Percentiles rank a stretch among this genome's conserved stretches.
Evolutionary conservation across 2,329 filamentous ascomycete species (phyloP).

Genomic region (Thelonectria blattea): DNA sequence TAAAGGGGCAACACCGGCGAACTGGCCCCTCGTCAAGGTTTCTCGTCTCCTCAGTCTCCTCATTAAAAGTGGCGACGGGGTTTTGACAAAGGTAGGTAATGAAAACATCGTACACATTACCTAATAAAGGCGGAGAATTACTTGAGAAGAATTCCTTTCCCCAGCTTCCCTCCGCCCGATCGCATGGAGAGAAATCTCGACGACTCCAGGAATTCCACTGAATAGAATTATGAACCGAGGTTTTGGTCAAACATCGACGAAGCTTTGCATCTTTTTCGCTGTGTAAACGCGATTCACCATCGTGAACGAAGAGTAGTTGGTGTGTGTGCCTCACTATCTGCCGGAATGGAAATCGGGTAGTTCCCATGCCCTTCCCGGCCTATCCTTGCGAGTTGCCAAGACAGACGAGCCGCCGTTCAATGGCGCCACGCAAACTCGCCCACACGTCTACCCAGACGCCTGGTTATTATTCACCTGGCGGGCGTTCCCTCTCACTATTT

Average conservation of each 20-base stretch:
- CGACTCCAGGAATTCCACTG: slow-evolving; percentile 1
- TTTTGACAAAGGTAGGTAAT: slow-evolving; percentile 4
- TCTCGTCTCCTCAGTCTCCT: slow-evolving; percentile 1
- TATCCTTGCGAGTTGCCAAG: background rate
- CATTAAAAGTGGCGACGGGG: slow-evolving; percentile 7
- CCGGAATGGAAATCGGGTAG: background rate
- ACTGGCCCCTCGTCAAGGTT: slow-evolving; percentile 11
- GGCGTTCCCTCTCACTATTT: background rate
- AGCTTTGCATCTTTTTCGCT: background rate
- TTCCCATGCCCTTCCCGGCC: background rate
- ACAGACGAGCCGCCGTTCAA: background rate
- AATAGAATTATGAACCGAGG: slow-evolving; percentile 1
- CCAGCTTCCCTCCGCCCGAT: slow-evolving; percentile 17
- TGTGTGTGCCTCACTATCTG: background rate
- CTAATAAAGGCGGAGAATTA: slow-evolving; percentile 10
- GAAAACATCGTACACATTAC: slow-evolving; percentile 19
- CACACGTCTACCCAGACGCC: background rate
- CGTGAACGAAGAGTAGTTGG: background rate
- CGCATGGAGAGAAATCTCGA: slow-evolving; percentile 9
- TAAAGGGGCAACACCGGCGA: slow-evolving; percentile 6
- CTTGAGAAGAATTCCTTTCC: slow-evolving; percentile 3
- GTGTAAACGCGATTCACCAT: background rate
- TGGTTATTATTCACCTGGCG: background rate
- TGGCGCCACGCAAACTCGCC: background rate
- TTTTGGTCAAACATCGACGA: background rate